These are phyloP conservation scores for Vigna unguiculata DNA, from an alignment of 306 rosid genomes.

Conservation along the genomic window DNA sequence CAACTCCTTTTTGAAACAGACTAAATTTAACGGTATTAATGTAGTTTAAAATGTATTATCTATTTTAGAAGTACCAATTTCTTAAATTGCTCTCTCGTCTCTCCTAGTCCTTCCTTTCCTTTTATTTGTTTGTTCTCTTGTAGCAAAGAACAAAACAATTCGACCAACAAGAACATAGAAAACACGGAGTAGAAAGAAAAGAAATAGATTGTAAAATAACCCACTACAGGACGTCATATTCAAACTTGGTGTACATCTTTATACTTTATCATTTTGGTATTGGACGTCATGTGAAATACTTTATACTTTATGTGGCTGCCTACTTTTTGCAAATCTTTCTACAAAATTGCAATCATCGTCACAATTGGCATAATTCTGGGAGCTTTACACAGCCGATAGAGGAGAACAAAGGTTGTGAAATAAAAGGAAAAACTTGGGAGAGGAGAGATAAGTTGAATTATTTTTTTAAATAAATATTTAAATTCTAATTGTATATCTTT, in stretches of 20 bases:
- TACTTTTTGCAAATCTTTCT: not conserved
- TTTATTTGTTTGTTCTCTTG: not conserved
- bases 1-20: not conserved
- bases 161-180: not conserved
- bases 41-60: not conserved
- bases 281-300: too few species aligned
- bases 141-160: not conserved
- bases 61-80: not conserved
- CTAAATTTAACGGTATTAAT: not conserved
- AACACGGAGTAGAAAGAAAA: not conserved
- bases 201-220: not conserved
- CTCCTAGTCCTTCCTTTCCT: not conserved
- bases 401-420: not conserved
- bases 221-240: not conserved
- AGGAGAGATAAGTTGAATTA: not conserved
- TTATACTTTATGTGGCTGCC: not conserved
- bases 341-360: not conserved
- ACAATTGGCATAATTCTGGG: not conserved
- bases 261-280: too few species aligned
- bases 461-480: too few species aligned
- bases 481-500: not conserved
- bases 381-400: not conserved
- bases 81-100: not conserved
- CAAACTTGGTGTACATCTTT: not conserved
- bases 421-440: not conserved